These are phyloP conservation scores for Trichoderma sp. DNA, from an alignment of 2,329 filamentous ascomycete species.

Conservation along the genomic window DNA sequence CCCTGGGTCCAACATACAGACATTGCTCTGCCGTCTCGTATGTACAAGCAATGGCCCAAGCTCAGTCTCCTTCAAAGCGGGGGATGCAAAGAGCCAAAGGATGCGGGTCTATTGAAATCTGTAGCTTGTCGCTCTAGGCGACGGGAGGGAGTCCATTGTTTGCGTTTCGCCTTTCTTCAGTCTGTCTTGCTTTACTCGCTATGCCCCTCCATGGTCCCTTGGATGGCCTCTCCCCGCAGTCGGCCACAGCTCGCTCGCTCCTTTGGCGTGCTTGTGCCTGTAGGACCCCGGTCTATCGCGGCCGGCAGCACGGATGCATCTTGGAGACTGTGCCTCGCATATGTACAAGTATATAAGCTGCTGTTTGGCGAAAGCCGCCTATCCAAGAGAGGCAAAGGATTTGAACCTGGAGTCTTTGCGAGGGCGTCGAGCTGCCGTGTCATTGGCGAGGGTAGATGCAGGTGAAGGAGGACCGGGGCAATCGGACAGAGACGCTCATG, in stretches of 20 bases:
- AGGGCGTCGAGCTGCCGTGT: neutral
- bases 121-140: constrained; percentile 19
- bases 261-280: constrained; percentile 5
- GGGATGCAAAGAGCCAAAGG: neutral
- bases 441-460: constrained; percentile 16
- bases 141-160: constrained; percentile 8
- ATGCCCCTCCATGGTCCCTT: neutral
- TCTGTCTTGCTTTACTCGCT: neutral
- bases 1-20: neutral
- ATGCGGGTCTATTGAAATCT: constrained; percentile 17
- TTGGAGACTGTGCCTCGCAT: constrained; percentile 29
- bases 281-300: neutral
- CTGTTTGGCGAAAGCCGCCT: constrained; percentile 1
- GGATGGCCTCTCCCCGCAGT: neutral
- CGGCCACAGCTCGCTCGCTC: constrained; percentile 2
- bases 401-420: neutral
- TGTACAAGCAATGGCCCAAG: neutral
- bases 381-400: neutral
- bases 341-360: constrained; percentile 1
- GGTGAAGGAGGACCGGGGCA: constrained; percentile 3
- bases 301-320: constrained; percentile 17
- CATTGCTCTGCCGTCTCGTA: neutral
- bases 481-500: constrained; percentile 22
- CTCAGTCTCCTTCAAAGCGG: neutral
- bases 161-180: constrained; percentile 5